Evolutionary conservation across 371 early-diverging fungal genomes (phyloP), one percentile per base, ranked within the genome.

Genomic region (Rhizopus stolonifer): DNA sequence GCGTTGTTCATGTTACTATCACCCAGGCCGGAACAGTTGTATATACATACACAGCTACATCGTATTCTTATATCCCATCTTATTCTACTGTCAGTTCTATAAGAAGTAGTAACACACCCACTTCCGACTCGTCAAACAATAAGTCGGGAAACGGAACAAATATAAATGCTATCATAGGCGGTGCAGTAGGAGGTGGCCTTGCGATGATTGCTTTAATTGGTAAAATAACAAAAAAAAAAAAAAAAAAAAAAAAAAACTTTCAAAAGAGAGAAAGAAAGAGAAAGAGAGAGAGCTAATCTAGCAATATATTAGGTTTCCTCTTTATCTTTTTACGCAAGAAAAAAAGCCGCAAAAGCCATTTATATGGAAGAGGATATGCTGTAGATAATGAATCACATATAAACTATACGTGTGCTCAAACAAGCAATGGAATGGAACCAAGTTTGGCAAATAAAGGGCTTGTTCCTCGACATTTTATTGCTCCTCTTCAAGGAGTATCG

Each of bases 41-140:
- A 15, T 61, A 61, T 57, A 61, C 62, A 43, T 53, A 61, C 18
- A 61, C 62, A 22, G 56, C 52, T 23, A 61, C 57, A n/a, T 61
- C 62, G 10, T 61, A 61, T 40, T 61, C 62, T 8, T 61, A 56
- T 38, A 32, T 61, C 10, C 45, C 56, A 18, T 34, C 46, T 7
- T 61, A 61, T 31, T 45, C 57, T n/a, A 25, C 53, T 10, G 36
- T 57, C n/a, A 24, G 19, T 42, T 10, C 39, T 25, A 33, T 31
- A 49, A 29, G 2, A 44, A 49, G 32, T 14, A 32, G 23, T 21
- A 32, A 13, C 11, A 36, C 10, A n/a, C 15, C 36, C 26, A 42
- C 43, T 8, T 22, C 24, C 0, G 15, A 3, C 4, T 4, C 6
- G 11, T 33, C 24, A 21, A 36, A 22, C 17, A 19, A 46, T 21